Conservation (phyloP, 2,329 filamentous ascomycete genomes). For the Fusarium udum region DNA sequence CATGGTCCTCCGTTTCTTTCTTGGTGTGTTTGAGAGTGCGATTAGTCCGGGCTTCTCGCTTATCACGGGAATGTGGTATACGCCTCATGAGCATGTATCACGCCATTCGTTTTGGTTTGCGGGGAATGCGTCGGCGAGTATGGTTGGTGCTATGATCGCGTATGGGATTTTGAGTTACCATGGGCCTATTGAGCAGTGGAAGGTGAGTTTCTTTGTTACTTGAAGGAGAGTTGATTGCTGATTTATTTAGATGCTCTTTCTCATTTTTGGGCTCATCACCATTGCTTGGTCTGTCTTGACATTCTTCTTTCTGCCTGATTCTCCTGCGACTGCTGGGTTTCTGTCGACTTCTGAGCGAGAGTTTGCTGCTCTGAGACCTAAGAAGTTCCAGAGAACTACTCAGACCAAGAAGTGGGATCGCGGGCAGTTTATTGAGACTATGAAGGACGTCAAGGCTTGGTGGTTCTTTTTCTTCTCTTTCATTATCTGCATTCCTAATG, state of each 20-base stretch:
- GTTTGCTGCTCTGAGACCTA: background rate
- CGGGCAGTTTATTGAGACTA: background rate
- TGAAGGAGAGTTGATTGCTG: background rate
- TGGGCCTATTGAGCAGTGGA: slow-evolving; percentile 5
- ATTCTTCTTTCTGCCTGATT: slow-evolving; percentile 8
- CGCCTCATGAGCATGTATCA: slow-evolving; percentile 1
- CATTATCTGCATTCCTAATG: slow-evolving; percentile 12
- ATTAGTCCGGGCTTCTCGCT: slow-evolving; percentile 8
- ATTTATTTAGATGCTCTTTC: background rate
- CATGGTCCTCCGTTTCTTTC: background rate
- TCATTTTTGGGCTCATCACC: slow-evolving; percentile 6
- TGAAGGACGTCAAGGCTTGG: slow-evolving; percentile 8
- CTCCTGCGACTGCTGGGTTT: background rate
- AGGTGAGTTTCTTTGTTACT: background rate
- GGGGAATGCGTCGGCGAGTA: slow-evolving; percentile 6
- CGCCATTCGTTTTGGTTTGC: slow-evolving; percentile 17
- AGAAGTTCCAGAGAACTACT: slow-evolving; percentile 19
- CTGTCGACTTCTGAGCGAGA: slow-evolving; percentile 3
- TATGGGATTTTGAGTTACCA: background rate
- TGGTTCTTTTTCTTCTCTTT: slow-evolving; percentile 22
- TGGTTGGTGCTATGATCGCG: slow-evolving; percentile 14
- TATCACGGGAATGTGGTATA: slow-evolving; percentile 19
- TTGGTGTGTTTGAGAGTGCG: slow-evolving; percentile 7
- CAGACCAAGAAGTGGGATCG: slow-evolving; percentile 16
- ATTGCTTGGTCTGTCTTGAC: slow-evolving; percentile 4